Conservation (phyloP, 441 rosid species). For the Rhodomyrtus psidioides region DNA sequence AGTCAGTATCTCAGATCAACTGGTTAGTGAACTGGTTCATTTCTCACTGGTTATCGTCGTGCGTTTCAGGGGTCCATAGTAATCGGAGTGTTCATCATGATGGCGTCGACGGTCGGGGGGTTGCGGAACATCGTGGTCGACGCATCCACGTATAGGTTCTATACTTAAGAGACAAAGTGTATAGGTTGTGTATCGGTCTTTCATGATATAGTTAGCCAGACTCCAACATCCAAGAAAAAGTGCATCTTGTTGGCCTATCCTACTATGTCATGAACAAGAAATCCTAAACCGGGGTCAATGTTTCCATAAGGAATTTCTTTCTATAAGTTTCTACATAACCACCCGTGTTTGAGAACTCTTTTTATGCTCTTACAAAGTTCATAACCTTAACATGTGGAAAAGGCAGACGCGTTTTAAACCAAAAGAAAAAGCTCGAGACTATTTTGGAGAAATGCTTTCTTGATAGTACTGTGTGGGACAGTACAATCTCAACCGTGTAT, state of each 20-base stretch:
- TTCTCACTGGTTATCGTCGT: neutral
- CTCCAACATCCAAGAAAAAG: neutral
- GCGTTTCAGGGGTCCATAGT: neutral
- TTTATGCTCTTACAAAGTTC: neutral
- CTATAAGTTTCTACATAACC: neutral
- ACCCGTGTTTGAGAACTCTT: neutral
- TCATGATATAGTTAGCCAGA: neutral
- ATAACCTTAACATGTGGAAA: neutral
- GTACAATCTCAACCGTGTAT: too few species aligned
- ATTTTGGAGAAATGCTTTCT: too few species aligned
- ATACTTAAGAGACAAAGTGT: neutral
- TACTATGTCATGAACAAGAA: neutral
- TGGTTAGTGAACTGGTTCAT: too few species aligned
- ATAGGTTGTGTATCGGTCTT: neutral
- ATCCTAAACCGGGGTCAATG: neutral
- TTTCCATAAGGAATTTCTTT: neutral
- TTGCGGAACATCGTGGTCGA: neutral
- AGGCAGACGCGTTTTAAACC: neutral
- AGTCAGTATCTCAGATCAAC: neutral
- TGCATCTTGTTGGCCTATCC: neutral
- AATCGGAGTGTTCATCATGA: neutral
- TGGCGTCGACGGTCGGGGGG: neutral
- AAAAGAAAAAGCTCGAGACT: neutral
- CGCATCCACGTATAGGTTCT: neutral
- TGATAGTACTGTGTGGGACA: accelerated